Evolutionary conservation across 306 rosid genomes (phyloP), one percentile per base, ranked within the genome.

Genomic region (Lagenaria siceraria): DNA sequence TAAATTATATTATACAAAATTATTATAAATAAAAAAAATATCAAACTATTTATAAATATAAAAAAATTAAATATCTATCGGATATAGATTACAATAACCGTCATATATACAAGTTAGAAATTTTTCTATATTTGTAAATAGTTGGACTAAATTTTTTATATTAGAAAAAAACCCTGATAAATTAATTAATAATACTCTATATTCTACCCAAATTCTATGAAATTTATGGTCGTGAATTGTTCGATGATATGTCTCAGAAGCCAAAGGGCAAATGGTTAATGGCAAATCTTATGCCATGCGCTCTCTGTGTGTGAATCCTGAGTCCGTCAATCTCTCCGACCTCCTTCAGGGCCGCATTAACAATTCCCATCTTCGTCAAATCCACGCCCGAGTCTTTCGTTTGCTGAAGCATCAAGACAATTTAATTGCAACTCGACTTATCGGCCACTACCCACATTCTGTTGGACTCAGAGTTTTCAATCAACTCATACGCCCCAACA

Each of bases 391-490:
- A 75, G 31, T 88, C 65, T 75, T 86, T 27, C 88, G 62, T 40
- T 5, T 85, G 0, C 88, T 85, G 7, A 88, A 89, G 27, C 88
- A 90, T 79, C 88, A 88, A 51, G 75, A 90, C 85, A 81, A 90
- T 74, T 80, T 88, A 66, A 78, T 86, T 17, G 89, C 87, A 19
- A 88, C 91, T 7, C 94, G 94, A 42, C 94, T 90, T 52, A 87
- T 90, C 31, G 89, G 90, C 40, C 86, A 83, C 9, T 89, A 87
- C 82, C 90, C 88, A n/a, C 76, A 84, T 22, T 76, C 7, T 12
- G 11, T 77, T 3, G 84, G 89, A 24, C 82, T 86, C 24, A 58
- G 75, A 4, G 80, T 87, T 64, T 82, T 90, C 54, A 79, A 49
- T 80, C 82, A 56, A 19, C 91, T 90, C 59, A 87, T 43, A 5